phyloP scores from a whole-genome alignment of 1,284 basidiomycete genomes.

The Boletellus sp. region DNA sequence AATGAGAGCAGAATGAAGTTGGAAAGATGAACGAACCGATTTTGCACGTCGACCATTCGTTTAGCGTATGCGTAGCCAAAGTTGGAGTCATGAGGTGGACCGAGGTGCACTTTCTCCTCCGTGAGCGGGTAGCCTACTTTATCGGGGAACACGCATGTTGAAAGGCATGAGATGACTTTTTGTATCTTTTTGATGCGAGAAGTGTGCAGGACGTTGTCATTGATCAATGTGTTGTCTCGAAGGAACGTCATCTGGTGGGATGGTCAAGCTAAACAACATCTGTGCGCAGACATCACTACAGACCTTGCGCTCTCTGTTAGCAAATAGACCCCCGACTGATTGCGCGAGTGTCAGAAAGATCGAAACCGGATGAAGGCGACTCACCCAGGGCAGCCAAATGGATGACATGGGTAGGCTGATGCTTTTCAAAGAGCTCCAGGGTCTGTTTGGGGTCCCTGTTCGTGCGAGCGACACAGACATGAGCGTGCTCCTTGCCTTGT shows the following conservation, averaged over 20 bases:
- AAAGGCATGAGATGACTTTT: slow-evolving; percentile 84
- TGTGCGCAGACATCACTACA: slow-evolving; percentile 4
- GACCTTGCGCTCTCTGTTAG: slow-evolving; percentile 88
- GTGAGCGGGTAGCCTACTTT: slow-evolving; percentile 86
- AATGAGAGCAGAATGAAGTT: not conserved
- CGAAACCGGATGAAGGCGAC: slow-evolving; percentile 19
- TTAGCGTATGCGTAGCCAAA: slow-evolving; percentile 93
- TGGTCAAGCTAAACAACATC: not conserved
- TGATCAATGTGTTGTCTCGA: slow-evolving; percentile 87
- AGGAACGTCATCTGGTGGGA: slow-evolving; percentile 70
- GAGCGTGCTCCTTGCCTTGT: not conserved
- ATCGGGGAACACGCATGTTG: slow-evolving; percentile 87
- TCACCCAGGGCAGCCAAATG: slow-evolving; percentile 82
- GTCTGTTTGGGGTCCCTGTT: slow-evolving; percentile 63
- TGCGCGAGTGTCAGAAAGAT: slow-evolving; percentile 7
- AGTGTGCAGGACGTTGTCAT: slow-evolving; percentile 82
- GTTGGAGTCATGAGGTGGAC: slow-evolving; percentile 85
- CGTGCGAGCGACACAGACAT: not conserved
- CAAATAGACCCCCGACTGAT: slow-evolving; percentile 84
- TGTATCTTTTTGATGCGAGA: slow-evolving; percentile 59
- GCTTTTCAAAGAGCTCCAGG: slow-evolving; percentile 72
- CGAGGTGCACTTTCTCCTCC: slow-evolving; percentile 83
- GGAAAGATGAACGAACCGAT: slow-evolving; percentile 58
- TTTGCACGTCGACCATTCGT: slow-evolving; percentile 89
- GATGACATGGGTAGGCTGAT: slow-evolving; percentile 89